Percentiles rank a stretch among this genome's conserved stretches.
Conservation (phyloP, 768 basidiomycete species). For the Lanmaoa pseudosensibilis region DNA sequence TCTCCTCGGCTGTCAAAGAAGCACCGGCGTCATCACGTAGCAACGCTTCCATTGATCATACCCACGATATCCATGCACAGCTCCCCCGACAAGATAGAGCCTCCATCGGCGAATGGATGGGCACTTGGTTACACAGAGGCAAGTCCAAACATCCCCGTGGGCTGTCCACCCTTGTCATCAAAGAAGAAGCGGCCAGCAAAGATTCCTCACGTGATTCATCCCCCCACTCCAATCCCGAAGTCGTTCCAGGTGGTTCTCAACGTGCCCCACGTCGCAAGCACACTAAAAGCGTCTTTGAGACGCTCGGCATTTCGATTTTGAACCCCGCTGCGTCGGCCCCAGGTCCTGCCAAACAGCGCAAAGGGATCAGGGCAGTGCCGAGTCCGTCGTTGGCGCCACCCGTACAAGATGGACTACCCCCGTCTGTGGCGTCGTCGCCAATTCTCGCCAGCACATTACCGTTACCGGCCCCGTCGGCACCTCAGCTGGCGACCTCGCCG, state of each 20-base stretch:
- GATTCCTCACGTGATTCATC: constrained; percentile 25
- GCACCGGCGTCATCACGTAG: constrained; percentile 4
- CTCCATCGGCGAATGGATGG: constrained; percentile 71
- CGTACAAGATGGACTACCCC: constrained; percentile 11
- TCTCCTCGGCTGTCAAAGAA: background rate
- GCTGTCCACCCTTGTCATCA: constrained; percentile 20
- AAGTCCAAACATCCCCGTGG: constrained; percentile 34
- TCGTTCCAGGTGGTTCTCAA: constrained; percentile 14
- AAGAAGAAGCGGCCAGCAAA: constrained; percentile 23
- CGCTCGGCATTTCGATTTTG: constrained; percentile 66
- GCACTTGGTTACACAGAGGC: constrained; percentile 67
- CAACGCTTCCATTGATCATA: constrained; percentile 1
- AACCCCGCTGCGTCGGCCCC: constrained; percentile 44
- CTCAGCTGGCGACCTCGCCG: constrained; percentile 28
- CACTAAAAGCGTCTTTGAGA: constrained; percentile 68
- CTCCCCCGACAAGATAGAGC: constrained; percentile 34
- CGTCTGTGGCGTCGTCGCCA: constrained; percentile 23
- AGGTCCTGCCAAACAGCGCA: constrained; percentile 26
- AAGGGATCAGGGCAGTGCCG: constrained; percentile 26
- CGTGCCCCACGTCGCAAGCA: constrained; percentile 39
- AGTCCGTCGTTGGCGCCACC: constrained; percentile 14
- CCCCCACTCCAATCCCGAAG: constrained; percentile 14
- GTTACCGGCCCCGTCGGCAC: constrained; percentile 21
- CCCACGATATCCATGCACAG: constrained; percentile 12
- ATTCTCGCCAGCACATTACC: constrained; percentile 15